Conservation (phyloP, 2,329 filamentous ascomycete species). For the Phoma sp. region DNA sequence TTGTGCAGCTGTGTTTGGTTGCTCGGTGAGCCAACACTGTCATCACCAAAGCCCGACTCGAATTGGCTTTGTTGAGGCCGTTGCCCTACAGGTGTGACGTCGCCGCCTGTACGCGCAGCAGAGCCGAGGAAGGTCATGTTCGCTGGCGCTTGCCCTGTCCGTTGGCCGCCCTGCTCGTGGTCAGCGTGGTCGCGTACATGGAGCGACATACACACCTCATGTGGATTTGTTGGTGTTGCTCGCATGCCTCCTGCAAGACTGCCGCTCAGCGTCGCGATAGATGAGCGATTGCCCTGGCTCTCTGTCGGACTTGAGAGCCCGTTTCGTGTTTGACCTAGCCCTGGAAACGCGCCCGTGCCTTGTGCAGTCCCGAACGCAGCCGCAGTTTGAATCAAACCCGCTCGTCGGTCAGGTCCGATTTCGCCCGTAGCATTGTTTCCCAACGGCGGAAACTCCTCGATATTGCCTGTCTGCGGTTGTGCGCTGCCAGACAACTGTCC, state of each 20-base stretch:
- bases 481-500: conserved; percentile 57
- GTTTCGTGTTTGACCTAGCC: conserved; percentile 52
- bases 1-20: conserved; percentile 49
- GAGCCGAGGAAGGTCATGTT: conserved; percentile 41
- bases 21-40: conserved; percentile 37
- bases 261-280: conserved; percentile 40
- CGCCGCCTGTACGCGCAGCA: conserved; percentile 26
- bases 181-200: conserved; percentile 9
- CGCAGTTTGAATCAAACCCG: conserved; percentile 58
- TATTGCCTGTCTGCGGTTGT: conserved; percentile 62
- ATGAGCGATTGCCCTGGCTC: conserved; percentile 42
- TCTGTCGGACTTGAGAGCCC: conserved; percentile 49
- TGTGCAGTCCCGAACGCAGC: conserved; percentile 50
- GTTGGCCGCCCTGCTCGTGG: conserved; percentile 28
- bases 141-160: conserved; percentile 34
- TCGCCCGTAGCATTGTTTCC: conserved; percentile 60
- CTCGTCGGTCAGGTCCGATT: conserved; percentile 57
- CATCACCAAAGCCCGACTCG: conserved; percentile 40
- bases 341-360: conserved; percentile 49
- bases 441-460: conserved; percentile 67
- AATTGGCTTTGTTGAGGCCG: conserved; percentile 40
- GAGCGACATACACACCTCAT: conserved; percentile 44
- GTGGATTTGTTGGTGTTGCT: conserved; percentile 29
- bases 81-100: conserved; percentile 34
- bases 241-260: conserved; percentile 39